Base-by-base conservation (phyloP, 2,329 filamentous ascomycete species). In the Kalaharituber pfeilii region DNA sequence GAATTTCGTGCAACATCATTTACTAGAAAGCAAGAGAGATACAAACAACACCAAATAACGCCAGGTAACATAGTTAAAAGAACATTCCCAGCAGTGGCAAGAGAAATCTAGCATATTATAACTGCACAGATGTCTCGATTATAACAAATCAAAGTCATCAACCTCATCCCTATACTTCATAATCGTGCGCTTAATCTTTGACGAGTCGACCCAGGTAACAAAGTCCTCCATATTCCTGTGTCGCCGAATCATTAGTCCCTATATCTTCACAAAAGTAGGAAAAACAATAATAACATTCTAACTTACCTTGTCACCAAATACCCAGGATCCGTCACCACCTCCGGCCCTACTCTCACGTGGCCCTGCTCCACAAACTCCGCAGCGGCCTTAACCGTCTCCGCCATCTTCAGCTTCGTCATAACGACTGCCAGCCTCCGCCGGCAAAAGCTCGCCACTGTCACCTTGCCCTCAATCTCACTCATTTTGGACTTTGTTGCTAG, bases 341-440 rank as follows among this genome's bases (percentile, higher is more conserved):
- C 77, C 0, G 79, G 80, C 2, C 80, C 80, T 1, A 82, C 79
- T 28, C 80, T 69, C 1, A 83, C 78, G 64, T 82, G 79, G 1
- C 80, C 80, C 62, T 82, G 79, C 66, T 83, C 80, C 52, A 84
- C 75, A 63, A 81, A 79, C 53, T 75, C 78, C 6, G 69, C 65
- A n/a, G 70, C 70, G 68, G 86, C 83, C 67, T 84, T 82, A 33
- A 96, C 81, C 52, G 81, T 89, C 73, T 94, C 86, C 33, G 88
- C 84, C 91, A 98, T 96, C 60, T 84, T 76, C 64, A 91, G 72
- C 56, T 88, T 74, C 9, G 85, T 89, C 86, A 95, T 94, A 47
- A 98, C 78, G 13, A 98, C 86, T 0, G 85, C 86, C 60, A 98
- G 71, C 47, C 91, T 72, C 55, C 91, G 72, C 57, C 91, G 74